phyloP scores from a whole-genome alignment of 306 rosid species.

The Vigna mungo region DNA sequence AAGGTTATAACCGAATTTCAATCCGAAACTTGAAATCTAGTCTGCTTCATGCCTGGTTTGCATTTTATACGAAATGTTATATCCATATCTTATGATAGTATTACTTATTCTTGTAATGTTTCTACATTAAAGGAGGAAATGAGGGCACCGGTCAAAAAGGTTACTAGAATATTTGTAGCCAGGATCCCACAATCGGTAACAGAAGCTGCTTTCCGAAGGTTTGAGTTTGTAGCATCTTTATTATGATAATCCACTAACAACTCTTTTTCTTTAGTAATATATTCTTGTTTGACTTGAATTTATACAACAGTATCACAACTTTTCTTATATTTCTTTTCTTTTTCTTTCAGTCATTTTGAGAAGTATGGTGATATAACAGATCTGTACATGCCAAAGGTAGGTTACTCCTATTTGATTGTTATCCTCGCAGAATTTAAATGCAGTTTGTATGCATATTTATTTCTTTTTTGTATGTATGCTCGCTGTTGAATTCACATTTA shows the following conservation, averaged over 20 bases:
- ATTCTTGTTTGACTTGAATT: not conserved
- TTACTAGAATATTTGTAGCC: slow-evolving; percentile 92
- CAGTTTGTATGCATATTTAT: slow-evolving; percentile 2
- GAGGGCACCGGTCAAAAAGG: slow-evolving; percentile 89
- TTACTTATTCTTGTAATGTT: slow-evolving; percentile 41
- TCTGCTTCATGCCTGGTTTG: slow-evolving; percentile 29
- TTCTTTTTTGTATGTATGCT: not conserved
- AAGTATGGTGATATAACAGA: slow-evolving; percentile 96
- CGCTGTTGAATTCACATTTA: not conserved
- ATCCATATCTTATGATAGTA: not conserved
- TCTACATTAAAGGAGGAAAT: slow-evolving; percentile 83
- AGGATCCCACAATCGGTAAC: slow-evolving; percentile 92
- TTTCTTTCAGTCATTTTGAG: slow-evolving; percentile 89
- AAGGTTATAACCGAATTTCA: slow-evolving; percentile 61
- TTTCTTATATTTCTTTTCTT: not conserved
- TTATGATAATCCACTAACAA: not conserved
- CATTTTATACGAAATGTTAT: not conserved
- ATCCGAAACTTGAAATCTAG: slow-evolving; percentile 5
- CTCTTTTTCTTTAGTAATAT: not conserved
- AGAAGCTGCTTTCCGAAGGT: slow-evolving; percentile 87
- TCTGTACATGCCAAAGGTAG: slow-evolving; percentile 98
- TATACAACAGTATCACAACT: not conserved
- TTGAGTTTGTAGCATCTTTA: slow-evolving; percentile 35
- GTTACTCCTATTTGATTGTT: slow-evolving; percentile 29
- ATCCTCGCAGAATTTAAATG: slow-evolving; percentile 22